Percentiles rank a stretch among this genome's conserved stretches.
Evolutionary conservation across 202 grass and related monocot species (phyloP).

Genomic region (Carex sylvatica): DNA sequence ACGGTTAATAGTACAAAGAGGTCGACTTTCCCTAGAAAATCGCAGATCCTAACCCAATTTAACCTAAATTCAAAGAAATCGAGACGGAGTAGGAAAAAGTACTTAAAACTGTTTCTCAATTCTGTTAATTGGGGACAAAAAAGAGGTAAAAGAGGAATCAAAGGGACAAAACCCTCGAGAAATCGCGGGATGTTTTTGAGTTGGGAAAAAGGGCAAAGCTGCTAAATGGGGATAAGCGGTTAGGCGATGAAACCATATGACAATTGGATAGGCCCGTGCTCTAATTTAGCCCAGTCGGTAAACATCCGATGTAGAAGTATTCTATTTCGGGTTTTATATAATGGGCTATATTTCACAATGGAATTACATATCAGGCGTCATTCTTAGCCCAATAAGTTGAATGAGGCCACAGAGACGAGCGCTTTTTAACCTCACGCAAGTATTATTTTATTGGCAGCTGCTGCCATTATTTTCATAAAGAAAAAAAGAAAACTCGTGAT

Average conservation of each 20-base stretch:
- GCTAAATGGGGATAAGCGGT: neutral
- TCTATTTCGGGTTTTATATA: neutral
- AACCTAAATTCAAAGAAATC: neutral
- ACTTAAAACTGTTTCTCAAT: neutral
- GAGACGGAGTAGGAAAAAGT: neutral
- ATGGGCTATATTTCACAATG: neutral
- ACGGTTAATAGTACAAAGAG: neutral
- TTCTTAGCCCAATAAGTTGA: neutral
- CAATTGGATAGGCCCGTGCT: neutral
- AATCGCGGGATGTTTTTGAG: slow-evolving; percentile 31
- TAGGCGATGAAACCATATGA: neutral
- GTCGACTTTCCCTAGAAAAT: neutral
- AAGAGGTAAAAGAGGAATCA: neutral
- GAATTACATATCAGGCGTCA: neutral
- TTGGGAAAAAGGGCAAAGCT: slow-evolving; percentile 7
- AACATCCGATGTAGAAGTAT: neutral
- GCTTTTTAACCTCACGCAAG: no score
- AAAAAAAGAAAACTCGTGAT: no score
- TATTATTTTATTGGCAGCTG: no score
- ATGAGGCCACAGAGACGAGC: no score
- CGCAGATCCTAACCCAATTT: slow-evolving; percentile 1
- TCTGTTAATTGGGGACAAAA: neutral
- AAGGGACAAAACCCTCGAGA: slow-evolving; percentile 21
- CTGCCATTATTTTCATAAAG: no score
- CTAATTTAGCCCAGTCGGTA: neutral